These are phyloP conservation scores for Ammopiptanthus mongolicus DNA, from an alignment of 306 rosid genomes.

Conservation along the genomic window DNA sequence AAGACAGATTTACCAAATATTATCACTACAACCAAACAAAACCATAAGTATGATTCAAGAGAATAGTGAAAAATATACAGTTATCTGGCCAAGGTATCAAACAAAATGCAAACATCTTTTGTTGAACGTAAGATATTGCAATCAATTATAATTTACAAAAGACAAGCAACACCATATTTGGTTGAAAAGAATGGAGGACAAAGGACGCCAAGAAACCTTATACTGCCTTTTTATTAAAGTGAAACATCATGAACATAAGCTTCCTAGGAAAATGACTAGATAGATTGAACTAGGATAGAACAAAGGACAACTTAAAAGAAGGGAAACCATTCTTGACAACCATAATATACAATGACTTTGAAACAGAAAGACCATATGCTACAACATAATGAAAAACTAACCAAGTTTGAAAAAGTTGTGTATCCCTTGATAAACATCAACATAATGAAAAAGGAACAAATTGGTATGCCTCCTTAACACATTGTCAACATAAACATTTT, in stretches of 20 bases:
- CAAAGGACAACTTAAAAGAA: too few relatives aligned
- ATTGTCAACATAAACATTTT: background rate
- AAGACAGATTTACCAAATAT: constrained; percentile 12
- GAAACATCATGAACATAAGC: too few relatives aligned
- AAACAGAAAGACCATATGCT: background rate
- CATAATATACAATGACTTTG: background rate
- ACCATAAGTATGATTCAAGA: background rate
- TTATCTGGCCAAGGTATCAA: background rate
- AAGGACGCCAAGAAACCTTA: too few relatives aligned
- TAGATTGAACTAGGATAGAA: too few relatives aligned
- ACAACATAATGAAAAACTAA: background rate
- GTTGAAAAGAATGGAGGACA: too few relatives aligned
- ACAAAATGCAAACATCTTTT: background rate
- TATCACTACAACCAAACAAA: constrained; percentile 3
- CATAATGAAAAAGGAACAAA: background rate
- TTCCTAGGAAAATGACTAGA: too few relatives aligned
- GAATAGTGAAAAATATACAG: background rate
- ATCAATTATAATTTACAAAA: constrained; percentile 8
- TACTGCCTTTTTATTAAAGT: too few relatives aligned
- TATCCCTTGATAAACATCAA: background rate
- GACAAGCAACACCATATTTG: background rate
- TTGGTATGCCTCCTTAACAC: background rate
- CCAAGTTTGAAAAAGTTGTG: background rate
- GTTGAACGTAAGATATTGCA: background rate
- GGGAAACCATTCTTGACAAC: background rate